Evolutionary conservation across 2,329 filamentous ascomycete species (phyloP).

Genomic region (Beauveria rudraprayagi): DNA sequence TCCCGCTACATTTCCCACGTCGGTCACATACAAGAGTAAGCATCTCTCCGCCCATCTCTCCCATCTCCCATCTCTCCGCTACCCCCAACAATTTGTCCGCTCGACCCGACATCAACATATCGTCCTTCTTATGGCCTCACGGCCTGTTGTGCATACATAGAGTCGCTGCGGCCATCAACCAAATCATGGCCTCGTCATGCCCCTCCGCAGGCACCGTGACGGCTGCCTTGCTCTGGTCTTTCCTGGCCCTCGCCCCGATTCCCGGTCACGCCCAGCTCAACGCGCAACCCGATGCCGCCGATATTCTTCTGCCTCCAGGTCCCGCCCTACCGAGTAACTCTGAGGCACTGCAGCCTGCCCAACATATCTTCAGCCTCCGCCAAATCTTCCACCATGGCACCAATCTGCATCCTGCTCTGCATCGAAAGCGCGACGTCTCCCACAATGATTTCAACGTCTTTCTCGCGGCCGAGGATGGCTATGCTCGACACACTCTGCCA

Average conservation of each 20-base stretch:
- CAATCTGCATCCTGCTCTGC: conserved; percentile 66
- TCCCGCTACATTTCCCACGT: neutral
- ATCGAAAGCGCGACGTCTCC: conserved; percentile 65
- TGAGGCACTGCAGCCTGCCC: conserved; percentile 39
- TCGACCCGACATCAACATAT: neutral
- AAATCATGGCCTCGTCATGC: conserved; percentile 26
- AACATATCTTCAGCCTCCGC: conserved; percentile 61
- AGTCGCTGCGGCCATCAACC: neutral
- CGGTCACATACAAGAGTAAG: neutral
- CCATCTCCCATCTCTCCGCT: conserved; percentile 2
- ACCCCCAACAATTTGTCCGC: neutral
- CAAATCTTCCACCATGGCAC: conserved; percentile 93
- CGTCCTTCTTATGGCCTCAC: neutral
- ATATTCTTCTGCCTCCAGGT: conserved; percentile 34
- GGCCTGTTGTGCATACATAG: neutral
- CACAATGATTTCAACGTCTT: conserved; percentile 48
- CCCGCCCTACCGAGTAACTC: conserved; percentile 31
- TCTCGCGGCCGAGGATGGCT: conserved; percentile 52
- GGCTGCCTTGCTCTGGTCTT: conserved; percentile 54
- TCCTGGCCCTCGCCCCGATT: conserved; percentile 51
- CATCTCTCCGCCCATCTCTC: neutral
- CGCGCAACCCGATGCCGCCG: conserved; percentile 26
- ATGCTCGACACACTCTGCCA: conserved; percentile 41
- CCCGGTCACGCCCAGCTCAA: conserved; percentile 14
- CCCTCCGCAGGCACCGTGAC: conserved; percentile 56